Evolutionary conservation across 495 filamentous ascomycete species (phyloP).

Genomic region (Sphaerosporella brunnea): DNA sequence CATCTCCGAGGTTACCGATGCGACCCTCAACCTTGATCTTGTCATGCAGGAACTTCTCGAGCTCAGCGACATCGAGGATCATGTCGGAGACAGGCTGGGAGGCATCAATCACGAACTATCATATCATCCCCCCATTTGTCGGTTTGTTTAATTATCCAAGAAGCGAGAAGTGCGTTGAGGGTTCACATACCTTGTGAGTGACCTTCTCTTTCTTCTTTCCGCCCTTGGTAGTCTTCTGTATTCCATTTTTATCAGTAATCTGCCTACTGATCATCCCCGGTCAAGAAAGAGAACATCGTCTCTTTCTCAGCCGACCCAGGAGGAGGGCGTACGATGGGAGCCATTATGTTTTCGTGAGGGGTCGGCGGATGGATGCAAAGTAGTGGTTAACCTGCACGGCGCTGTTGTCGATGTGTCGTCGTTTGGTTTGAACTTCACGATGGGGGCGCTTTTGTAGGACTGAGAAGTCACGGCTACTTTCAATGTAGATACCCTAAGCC

Average conservation of each 20-base stretch:
- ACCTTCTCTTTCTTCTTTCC: conserved; percentile 42
- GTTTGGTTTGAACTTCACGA: too few species aligned
- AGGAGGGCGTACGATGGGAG: conserved; percentile 9
- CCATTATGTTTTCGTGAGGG: conserved; percentile 1
- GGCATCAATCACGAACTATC: conserved; percentile 94
- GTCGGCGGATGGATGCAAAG: conserved; percentile 20
- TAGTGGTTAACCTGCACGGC: conserved; percentile 9
- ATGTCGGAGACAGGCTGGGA: conserved; percentile 94
- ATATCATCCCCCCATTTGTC: too few species aligned
- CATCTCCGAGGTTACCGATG: conserved; percentile 92
- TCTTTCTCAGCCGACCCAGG: conserved; percentile 16
- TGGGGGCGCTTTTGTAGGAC: too few species aligned
- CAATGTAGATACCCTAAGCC: too few species aligned
- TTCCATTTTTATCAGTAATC: conserved; percentile 36
- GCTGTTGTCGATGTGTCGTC: conserved; percentile 2
- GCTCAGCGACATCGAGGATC: conserved; percentile 97
- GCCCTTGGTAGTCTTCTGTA: conserved; percentile 48
- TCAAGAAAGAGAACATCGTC: conserved; percentile 29
- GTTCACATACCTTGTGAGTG: conserved; percentile 44
- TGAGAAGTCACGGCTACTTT: too few species aligned
- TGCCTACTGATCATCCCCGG: conserved; percentile 78
- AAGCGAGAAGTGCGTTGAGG: background rate
- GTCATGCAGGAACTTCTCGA: conserved; percentile 99
- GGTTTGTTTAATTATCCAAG: conserved; percentile 13
- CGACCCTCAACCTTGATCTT: conserved; percentile 98